Evolutionary conservation across 331 rosid genomes (phyloP), one percentile per base, ranked within the genome.

Genomic region (Rhamnella rubrinervis): DNA sequence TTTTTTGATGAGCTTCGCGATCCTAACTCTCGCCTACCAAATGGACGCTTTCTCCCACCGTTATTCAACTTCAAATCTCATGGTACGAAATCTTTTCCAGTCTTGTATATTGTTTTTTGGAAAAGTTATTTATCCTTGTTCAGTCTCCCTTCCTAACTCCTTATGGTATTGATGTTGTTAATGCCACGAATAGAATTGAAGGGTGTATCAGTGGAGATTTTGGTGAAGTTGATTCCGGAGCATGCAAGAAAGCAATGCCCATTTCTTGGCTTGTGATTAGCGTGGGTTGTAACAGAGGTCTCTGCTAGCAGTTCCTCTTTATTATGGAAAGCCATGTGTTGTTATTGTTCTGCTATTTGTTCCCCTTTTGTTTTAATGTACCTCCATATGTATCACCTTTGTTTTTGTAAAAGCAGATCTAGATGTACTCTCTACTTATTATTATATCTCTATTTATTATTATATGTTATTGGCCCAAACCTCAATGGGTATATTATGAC

Each of bases 1-100:
- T 91, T 91, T 68, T 91, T 91, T 18, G 96, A 91, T 46, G 97
- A 91, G 67, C 93, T 91, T 55, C 93, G 97, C 26, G 93, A 91
- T 39, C 80, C 81, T 1, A 87, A 84, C 25, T 49, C 87, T 25
- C 92, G 97, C 83, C 78, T 91, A 76, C 97, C 97, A 16, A 91
- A 83, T 67, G 96, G 97, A 63, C 96, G 97, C 40, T 78, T 84
- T 79, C 87, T 91, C 76, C 97, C 97, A 16, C 96, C 96, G 0
- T 78, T 91, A 25, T 89, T 91, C 77, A 91, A 87, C 82, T 91
- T 91, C 28, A 91, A 87, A 75, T 66, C 91, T 68, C 91, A 88
- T 58, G 97, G 97, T 91, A 85, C 40, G 84, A 56, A 9, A 49
- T 8, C 16, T 20, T 14, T 51, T 6, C 20, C 59, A 0, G 40